These are phyloP conservation scores for Tetramitus jugosus DNA, from an alignment of 208 protist genomes.

Conservation along the genomic window DNA sequence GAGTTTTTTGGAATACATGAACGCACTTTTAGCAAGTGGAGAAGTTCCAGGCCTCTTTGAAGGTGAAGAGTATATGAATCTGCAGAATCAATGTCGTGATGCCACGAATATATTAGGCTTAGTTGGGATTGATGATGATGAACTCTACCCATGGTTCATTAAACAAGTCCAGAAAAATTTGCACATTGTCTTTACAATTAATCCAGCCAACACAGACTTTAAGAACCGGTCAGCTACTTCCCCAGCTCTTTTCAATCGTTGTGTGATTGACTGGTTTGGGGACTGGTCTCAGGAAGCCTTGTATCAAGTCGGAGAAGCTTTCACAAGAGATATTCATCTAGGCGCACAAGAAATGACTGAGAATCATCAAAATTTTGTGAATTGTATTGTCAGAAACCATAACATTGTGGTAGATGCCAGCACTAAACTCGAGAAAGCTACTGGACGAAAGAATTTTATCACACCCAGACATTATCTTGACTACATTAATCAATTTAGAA, in stretches of 20 bases:
- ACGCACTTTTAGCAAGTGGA: slow-evolving; percentile 95
- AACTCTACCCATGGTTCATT: slow-evolving; percentile 92
- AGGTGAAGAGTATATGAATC: slow-evolving; percentile 94
- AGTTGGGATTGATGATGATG: slow-evolving; percentile 69
- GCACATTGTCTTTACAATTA: slow-evolving; percentile 99
- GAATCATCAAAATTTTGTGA: slow-evolving; percentile 57
- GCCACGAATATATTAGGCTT: slow-evolving; percentile 60
- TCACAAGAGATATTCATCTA: slow-evolving; percentile 75
- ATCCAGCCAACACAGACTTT: slow-evolving; percentile 92
- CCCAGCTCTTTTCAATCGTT: slow-evolving; percentile 98
- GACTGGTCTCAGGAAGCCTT: slow-evolving; percentile 90
- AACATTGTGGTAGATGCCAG: slow-evolving; percentile 67
- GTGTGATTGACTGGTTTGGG: slow-evolving; percentile 98
- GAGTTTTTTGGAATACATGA: slow-evolving; percentile 98
- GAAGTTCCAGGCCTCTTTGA: slow-evolving; percentile 97
- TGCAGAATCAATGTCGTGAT: slow-evolving; percentile 33
- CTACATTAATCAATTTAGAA: slow-evolving; percentile 85
- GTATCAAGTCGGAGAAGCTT: slow-evolving; percentile 77
- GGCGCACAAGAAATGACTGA: slow-evolving; percentile 31
- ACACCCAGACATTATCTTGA: slow-evolving; percentile 97
- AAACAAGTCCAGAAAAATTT: slow-evolving; percentile 89
- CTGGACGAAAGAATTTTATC: slow-evolving; percentile 79
- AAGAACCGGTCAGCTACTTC: slow-evolving; percentile 83
- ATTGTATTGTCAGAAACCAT: slow-evolving; percentile 81
- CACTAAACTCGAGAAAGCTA: slow-evolving; percentile 51